Percentiles rank a stretch among this genome's conserved stretches.
Conservation (phyloP, 108 stramenopile species). For the Parietichytrium sp. region DNA sequence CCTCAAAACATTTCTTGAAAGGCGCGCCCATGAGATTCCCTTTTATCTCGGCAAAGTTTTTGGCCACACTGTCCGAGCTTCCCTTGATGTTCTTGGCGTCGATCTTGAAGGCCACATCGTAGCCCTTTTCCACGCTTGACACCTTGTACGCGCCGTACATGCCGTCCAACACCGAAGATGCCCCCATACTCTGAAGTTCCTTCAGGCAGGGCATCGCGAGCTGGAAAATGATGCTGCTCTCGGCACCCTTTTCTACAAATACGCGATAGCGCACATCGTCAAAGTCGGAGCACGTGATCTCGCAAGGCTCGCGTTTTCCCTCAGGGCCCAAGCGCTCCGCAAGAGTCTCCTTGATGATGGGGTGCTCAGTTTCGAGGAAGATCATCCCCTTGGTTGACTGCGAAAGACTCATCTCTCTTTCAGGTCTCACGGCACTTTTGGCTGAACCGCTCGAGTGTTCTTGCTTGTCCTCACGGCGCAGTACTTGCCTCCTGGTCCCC, state of each 20-base stretch:
- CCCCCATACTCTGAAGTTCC: neutral
- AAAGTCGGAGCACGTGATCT: conserved; percentile 36
- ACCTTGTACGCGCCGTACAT: conserved; percentile 2
- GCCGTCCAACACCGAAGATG: neutral
- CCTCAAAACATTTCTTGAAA: conserved; percentile 50
- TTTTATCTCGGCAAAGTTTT: conserved; percentile 52
- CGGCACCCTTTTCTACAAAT: neutral
- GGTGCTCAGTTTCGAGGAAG: conserved; percentile 29
- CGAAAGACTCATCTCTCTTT: too few relatives aligned
- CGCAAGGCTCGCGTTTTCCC: conserved; percentile 15
- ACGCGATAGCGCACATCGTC: conserved; percentile 38
- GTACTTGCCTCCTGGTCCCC: too few relatives aligned
- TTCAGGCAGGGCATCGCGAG: neutral
- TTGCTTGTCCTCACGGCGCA: too few relatives aligned
- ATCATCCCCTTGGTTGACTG: too few relatives aligned
- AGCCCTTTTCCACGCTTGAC: neutral
- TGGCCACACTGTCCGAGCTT: neutral
- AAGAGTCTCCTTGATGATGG: conserved; percentile 15
- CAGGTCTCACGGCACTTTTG: too few relatives aligned
- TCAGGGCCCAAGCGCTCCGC: neutral
- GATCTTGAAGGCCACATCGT: conserved; percentile 27
- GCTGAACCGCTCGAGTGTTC: too few relatives aligned
- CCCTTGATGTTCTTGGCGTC: neutral
- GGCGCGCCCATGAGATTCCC: conserved; percentile 57
- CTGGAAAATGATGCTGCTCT: conserved; percentile 12